Conservation (phyloP, 2,329 filamentous ascomycete genomes). For the Cordyceps tenuipes region DNA sequence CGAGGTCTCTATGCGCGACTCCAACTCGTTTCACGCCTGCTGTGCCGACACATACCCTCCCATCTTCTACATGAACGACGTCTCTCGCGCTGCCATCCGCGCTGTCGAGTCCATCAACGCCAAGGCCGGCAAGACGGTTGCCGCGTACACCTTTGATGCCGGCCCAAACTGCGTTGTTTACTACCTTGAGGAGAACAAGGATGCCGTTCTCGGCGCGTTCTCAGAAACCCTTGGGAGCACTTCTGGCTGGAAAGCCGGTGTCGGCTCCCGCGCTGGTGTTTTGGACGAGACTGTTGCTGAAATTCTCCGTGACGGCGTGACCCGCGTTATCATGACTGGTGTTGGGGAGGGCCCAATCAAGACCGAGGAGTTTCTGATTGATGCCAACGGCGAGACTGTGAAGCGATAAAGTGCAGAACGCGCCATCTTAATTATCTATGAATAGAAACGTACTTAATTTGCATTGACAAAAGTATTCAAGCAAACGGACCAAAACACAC, state of each 20-base stretch:
- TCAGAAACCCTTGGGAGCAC: conserved; percentile 55
- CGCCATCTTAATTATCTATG: background rate
- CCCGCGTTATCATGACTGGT: conserved; percentile 80
- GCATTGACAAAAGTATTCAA: background rate
- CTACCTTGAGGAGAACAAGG: conserved; percentile 73
- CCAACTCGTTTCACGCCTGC: conserved; percentile 92
- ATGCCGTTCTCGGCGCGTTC: conserved; percentile 68
- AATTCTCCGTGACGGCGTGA: conserved; percentile 69
- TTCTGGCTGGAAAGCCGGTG: conserved; percentile 62
- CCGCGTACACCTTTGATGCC: conserved; percentile 95
- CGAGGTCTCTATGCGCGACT: conserved; percentile 90
- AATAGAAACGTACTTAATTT: conserved; percentile 3
- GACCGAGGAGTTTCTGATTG: conserved; percentile 69
- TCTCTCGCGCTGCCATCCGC: conserved; percentile 76
- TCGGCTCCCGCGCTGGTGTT: conserved; percentile 45
- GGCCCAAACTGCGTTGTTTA: conserved; percentile 97
- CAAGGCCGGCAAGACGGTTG: conserved; percentile 67
- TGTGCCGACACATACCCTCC: conserved; percentile 94
- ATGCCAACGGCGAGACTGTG: conserved; percentile 50
- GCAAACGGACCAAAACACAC: background rate
- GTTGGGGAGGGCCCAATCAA: conserved; percentile 84
- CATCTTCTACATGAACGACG: conserved; percentile 98
- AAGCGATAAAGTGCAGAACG: conserved; percentile 20
- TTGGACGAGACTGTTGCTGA: conserved; percentile 58
- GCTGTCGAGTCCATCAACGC: conserved; percentile 85